A percentile compares a stretch with the other conserved stretches of the same genome.
These are phyloP conservation scores for Neospermospora avenae DNA, from an alignment of 2,329 filamentous ascomycete species.

Conservation along the genomic window DNA sequence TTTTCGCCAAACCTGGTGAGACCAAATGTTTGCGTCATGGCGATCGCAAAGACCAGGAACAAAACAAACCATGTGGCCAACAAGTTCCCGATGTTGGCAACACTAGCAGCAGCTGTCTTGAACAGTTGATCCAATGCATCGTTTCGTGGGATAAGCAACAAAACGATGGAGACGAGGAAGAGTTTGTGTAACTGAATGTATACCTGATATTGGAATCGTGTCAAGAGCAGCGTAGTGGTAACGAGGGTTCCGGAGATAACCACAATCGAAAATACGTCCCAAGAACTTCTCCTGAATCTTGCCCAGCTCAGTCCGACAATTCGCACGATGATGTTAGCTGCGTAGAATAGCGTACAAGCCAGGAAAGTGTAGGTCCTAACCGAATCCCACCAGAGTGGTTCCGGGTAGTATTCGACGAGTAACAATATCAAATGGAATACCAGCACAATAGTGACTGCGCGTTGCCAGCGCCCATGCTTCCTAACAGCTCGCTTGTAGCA, in stretches of 20 bases:
- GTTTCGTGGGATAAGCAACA: constrained; percentile 91
- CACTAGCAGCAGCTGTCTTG: constrained; percentile 94
- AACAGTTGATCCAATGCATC: constrained; percentile 97
- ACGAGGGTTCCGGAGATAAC: constrained; percentile 76
- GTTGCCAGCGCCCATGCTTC: constrained; percentile 91
- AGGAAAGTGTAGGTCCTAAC: constrained; percentile 77
- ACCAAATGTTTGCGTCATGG: constrained; percentile 92
- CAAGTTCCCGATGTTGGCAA: constrained; percentile 86
- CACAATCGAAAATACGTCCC: constrained; percentile 87
- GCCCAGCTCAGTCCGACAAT: constrained; percentile 88
- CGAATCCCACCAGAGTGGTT: constrained; percentile 66
- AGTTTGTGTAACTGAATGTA: constrained; percentile 88
- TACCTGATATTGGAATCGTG: constrained; percentile 51
- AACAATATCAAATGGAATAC: constrained; percentile 81
- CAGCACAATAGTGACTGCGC: constrained; percentile 73
- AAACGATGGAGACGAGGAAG: constrained; percentile 84
- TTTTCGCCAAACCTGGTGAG: constrained; percentile 79
- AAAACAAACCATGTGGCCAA: constrained; percentile 96
- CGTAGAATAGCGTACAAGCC: constrained; percentile 75
- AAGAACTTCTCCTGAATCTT: constrained; percentile 86
- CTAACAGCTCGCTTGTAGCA: constrained; percentile 92
- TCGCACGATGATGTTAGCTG: constrained; percentile 77
- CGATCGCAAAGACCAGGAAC: constrained; percentile 94
- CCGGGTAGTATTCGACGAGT: constrained; percentile 79
- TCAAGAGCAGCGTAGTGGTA: constrained; percentile 75